Conservation (phyloP, 805 yeast genomes). For the Candida mattraensis region DNA sequence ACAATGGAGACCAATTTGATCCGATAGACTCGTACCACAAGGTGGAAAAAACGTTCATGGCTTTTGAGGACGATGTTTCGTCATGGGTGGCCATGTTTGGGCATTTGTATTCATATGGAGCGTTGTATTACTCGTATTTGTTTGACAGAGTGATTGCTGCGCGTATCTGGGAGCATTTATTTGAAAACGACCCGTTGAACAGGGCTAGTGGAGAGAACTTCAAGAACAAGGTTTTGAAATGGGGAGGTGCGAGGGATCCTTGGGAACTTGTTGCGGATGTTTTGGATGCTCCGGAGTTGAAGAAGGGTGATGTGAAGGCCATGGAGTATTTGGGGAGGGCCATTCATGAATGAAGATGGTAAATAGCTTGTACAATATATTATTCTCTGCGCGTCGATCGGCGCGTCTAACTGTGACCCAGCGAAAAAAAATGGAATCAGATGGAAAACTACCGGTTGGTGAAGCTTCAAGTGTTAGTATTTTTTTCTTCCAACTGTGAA, state of each 20-base stretch:
- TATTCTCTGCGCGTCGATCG: constrained; percentile 9
- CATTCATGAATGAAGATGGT: constrained; percentile 5
- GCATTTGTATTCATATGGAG: constrained; percentile 89
- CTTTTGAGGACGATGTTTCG: constrained; percentile 67
- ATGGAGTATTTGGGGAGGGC: constrained; percentile 54
- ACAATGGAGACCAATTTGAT: too few relatives aligned
- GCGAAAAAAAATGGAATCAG: constrained; percentile 10
- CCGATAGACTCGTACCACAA: constrained; percentile 64
- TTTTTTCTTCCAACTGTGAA: too few relatives aligned
- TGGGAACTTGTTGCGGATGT: constrained; percentile 84
- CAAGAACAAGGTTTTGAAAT: constrained; percentile 65
- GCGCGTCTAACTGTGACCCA: constrained; percentile 4
- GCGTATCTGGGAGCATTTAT: constrained; percentile 75
- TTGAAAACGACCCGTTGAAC: constrained; percentile 67
- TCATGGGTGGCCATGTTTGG: constrained; percentile 96
- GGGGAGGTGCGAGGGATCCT: constrained; percentile 95
- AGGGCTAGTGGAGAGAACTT: constrained; percentile 75
- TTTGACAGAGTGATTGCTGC: constrained; percentile 92
- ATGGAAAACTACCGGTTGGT: constrained; percentile 8
- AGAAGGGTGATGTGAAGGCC: constrained; percentile 67
- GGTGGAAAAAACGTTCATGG: constrained; percentile 55
- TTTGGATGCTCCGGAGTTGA: constrained; percentile 59
- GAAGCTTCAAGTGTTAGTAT: too few relatives aligned
- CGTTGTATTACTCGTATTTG: constrained; percentile 88
- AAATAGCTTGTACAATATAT: background rate